Conservation (phyloP, 2,329 filamentous ascomycete genomes). For the Colletotrichum chlorophyti region DNA sequence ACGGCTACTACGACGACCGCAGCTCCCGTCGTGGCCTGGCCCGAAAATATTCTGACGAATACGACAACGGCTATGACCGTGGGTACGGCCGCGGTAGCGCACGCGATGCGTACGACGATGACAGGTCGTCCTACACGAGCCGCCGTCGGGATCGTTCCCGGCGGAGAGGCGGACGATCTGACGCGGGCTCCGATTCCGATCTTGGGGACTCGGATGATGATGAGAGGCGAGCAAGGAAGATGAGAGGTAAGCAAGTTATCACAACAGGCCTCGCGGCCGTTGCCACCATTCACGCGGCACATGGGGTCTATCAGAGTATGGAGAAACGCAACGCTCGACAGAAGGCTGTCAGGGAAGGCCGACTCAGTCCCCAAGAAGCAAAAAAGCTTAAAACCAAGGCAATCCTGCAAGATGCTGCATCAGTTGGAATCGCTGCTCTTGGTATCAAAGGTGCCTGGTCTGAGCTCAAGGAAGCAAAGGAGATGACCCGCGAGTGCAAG, state of each 20-base stretch:
- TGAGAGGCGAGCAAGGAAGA: constrained; percentile 59
- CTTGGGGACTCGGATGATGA: constrained; percentile 65
- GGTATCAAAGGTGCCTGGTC: constrained; percentile 63
- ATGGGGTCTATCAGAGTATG: constrained; percentile 65
- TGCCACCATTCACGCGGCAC: constrained; percentile 66
- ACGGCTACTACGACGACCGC: constrained; percentile 49
- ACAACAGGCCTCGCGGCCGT: constrained; percentile 63
- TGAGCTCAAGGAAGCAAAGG: constrained; percentile 62
- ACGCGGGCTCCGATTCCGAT: constrained; percentile 60
- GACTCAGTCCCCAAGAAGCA: constrained; percentile 57
- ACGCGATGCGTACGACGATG: constrained; percentile 51
- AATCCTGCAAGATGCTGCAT: constrained; percentile 64
- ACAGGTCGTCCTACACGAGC: constrained; percentile 49
- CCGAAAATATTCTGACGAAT: constrained; percentile 50
- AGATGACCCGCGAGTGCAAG: constrained; percentile 54
- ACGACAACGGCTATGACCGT: constrained; percentile 52
- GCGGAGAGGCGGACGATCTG: constrained; percentile 48
- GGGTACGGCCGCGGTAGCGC: constrained; percentile 47
- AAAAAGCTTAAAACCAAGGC: constrained; percentile 65
- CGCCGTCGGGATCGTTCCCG: constrained; percentile 44
- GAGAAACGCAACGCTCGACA: constrained; percentile 60
- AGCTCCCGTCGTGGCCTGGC: constrained; percentile 44
- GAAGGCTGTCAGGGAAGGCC: constrained; percentile 60
- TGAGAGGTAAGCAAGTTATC: constrained; percentile 68
- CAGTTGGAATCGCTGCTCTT: constrained; percentile 63